Conservation (phyloP, 805 yeast genomes). For the Debaryomyces castellii region DNA sequence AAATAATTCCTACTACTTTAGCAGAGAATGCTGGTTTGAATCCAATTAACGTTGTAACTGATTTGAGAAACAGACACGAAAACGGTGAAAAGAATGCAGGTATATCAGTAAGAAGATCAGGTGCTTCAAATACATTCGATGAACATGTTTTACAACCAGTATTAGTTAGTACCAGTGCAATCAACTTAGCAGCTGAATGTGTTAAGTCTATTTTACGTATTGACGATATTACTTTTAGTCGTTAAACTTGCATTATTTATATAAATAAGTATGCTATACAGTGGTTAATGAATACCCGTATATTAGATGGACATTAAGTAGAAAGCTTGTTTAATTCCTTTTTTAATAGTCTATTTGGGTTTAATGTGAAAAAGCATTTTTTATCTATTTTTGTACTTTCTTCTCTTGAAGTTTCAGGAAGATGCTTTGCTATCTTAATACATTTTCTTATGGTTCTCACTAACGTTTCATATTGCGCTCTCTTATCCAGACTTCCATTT, state of each 20-base stretch:
- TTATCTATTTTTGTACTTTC: slow-evolving; percentile 63
- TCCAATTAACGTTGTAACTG: slow-evolving; percentile 89
- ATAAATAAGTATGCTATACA: neutral
- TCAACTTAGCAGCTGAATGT: slow-evolving; percentile 92
- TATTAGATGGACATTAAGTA: neutral
- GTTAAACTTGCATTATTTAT: slow-evolving; percentile 9
- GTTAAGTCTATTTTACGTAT: slow-evolving; percentile 94
- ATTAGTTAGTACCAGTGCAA: slow-evolving; percentile 89
- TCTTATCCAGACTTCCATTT: slow-evolving; percentile 6
- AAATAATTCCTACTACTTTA: slow-evolving; percentile 88
- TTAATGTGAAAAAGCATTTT: slow-evolving; percentile 60
- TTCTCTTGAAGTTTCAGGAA: slow-evolving; percentile 52
- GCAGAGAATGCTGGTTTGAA: slow-evolving; percentile 96
- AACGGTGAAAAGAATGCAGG: slow-evolving; percentile 93
- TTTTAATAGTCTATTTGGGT: slow-evolving; percentile 55
- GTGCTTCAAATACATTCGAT: slow-evolving; percentile 84
- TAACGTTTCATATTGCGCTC: slow-evolving; percentile 43
- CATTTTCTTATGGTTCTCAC: slow-evolving; percentile 50
- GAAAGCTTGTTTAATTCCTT: slow-evolving; percentile 33
- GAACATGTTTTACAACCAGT: slow-evolving; percentile 98
- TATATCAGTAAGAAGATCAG: slow-evolving; percentile 89
- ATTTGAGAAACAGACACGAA: slow-evolving; percentile 87
- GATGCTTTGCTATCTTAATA: slow-evolving; percentile 41
- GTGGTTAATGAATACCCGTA: slow-evolving; percentile 5
- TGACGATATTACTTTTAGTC: slow-evolving; percentile 92